phyloP scores from a whole-genome alignment of 768 basidiomycete species.

The Lentinula sp. region DNA sequence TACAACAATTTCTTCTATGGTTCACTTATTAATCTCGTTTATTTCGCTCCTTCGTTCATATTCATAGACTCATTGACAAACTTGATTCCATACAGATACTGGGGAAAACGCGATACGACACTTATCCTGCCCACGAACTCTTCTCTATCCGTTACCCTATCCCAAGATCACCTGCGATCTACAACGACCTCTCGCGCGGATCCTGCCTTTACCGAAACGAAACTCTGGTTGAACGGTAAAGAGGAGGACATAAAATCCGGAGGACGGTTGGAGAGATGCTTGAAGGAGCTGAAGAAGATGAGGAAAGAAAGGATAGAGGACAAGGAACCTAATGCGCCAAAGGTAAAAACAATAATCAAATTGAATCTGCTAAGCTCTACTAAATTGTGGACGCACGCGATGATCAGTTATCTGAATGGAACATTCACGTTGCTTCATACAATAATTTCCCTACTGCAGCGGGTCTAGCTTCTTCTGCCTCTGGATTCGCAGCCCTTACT shows the following conservation, averaged over 20 bases:
- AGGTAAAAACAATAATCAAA: constrained; percentile 35
- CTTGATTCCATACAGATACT: constrained; percentile 58
- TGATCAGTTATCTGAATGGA: constrained; percentile 57
- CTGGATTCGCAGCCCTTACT: constrained; percentile 94
- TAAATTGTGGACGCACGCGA: too few species aligned
- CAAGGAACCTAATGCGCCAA: constrained; percentile 54
- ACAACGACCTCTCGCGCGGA: constrained; percentile 91
- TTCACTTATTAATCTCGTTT: too few species aligned
- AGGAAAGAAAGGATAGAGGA: constrained; percentile 70
- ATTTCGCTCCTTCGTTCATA: too few species aligned
- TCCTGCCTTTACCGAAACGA: constrained; percentile 64
- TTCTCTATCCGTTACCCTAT: constrained; percentile 95
- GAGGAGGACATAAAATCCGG: constrained; percentile 84
- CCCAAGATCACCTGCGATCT: constrained; percentile 91
- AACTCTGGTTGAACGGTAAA: constrained; percentile 91
- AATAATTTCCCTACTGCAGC: constrained; percentile 99
- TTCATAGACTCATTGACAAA: too few species aligned
- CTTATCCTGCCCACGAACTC: constrained; percentile 97
- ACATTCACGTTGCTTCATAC: constrained; percentile 86
- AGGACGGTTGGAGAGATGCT: constrained; percentile 79
- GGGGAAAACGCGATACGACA: constrained; percentile 96
- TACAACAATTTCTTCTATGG: too few species aligned
- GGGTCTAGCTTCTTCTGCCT: constrained; percentile 94
- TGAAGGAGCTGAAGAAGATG: constrained; percentile 77
- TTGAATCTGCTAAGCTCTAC: too few species aligned